Evolutionary conservation across 257 asterid genomes (phyloP), one percentile per base, ranked within the genome.

Genomic region (Lavandula angustifolia): DNA sequence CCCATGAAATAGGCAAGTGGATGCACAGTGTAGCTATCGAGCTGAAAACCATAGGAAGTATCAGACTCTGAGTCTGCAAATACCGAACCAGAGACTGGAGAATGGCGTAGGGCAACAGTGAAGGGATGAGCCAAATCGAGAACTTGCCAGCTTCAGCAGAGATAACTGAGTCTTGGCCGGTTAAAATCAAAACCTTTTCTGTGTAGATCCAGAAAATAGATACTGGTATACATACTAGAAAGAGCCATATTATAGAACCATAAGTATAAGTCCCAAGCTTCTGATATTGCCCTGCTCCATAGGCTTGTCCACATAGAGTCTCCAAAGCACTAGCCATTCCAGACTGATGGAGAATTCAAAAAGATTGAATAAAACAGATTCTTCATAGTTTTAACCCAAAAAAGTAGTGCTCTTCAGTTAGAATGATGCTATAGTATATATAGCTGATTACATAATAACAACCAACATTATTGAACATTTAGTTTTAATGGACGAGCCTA

Each of bases 261-360:
- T 71, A 73, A 11, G 83, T 74, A 35, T 33, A 53, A 3, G 71
- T 82, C 10, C 79, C 81, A 7, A 82, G 74, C 61, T 52, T 74
- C 16, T 59, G 34, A 33, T 56, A 82, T 0, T 56, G 77, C 55
- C 44, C 43, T 27, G 85, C 85, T 71, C 85, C 85, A 41, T 71
- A 82, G 38, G 87, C 84, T 60, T 79, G 84, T 27, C 87, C 87
- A 44, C 84, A 82, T 1, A 82, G 77, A 27, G 87, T 79, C 76
- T 82, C 87, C 70, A 82, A 37, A 7, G 81, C 82, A 65, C 76
- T 32, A 13, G 85, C 74, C 87, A 82, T 71, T 54, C 87, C 85
- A 49, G 65, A 11, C 87, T 82, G 77, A 2, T 54, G 17, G 5
- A 6, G 4, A 31, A 35, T 5, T n/a, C n/a, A n/a, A n/a, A 5